Base-by-base conservation (phyloP, 2,329 filamentous ascomycete genomes). In the Daldinia sp. region DNA sequence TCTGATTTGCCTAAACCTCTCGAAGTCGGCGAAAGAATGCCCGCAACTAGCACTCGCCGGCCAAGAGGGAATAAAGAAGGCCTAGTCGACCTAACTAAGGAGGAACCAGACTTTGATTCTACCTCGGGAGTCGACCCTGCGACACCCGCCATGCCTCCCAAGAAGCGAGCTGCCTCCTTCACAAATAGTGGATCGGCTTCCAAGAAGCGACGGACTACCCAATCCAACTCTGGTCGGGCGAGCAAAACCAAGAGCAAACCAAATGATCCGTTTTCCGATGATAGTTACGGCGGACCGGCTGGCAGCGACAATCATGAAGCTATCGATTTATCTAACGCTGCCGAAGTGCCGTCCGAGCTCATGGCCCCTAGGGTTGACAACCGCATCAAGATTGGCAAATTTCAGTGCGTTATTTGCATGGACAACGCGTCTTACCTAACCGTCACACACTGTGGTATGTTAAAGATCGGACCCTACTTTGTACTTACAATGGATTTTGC, bases 391-490 rank as follows among this genome's bases (percentile, higher is more conserved):
- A 74, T 90, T 13, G 78, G 81, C 43, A 78, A 79, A 3, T 87
- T 89, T 48, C 85, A 89, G 74, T 90, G 87, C 64, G 85, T 87
- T 41, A 90, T 90, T 60, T 90, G 87, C 75, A 87, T 90, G 85
- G 87, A 90, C 63, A 80, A 86, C 63, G 83, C 80, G 23, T 83
- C 81, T 1, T 78, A 80, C 25, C 70, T 90, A 63, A 88, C 86
- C 1, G 83, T 89, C 45, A 90, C 87, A 2, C 85, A 89, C 74
- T 90, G 87, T 74, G 87, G 87, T 90, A 85, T 67, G 85, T 78
- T 4, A 11, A 25, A 25, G 37, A 41, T 35, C n/a, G 25, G 32
- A 29, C 35, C 50, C 37, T 27, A 3, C 6, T 45, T 5, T 45
- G 19, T 21, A 30, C 7, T 43, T 13, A 9, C 19, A 23, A 2